phyloP scores from a whole-genome alignment of 2,329 filamentous ascomycete species.

The Arthrobotrys iridis region DNA sequence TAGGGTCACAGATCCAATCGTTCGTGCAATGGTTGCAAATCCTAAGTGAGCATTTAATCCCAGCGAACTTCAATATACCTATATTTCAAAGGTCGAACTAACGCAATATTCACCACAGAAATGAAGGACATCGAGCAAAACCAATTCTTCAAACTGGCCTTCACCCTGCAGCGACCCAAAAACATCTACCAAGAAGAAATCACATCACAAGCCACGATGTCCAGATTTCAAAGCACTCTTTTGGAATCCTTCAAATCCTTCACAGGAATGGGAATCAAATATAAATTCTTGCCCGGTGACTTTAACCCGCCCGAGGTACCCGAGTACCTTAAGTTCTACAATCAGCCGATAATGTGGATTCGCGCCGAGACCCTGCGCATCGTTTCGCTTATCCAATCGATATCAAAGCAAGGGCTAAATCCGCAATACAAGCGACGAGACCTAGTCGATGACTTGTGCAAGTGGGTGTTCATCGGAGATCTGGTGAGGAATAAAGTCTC shows the following conservation, averaged over 20 bases:
- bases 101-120: not conserved
- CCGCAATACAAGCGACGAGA: conserved; percentile 18
- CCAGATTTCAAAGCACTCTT: conserved; percentile 1
- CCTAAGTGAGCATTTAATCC: conserved; percentile 25
- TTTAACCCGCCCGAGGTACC: not conserved
- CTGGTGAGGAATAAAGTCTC: conserved; percentile 24
- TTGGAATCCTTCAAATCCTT: conserved; percentile 22
- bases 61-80: no score
- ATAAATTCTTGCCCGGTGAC: not conserved
- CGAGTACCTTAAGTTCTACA: conserved; percentile 15
- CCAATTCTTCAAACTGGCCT: conserved; percentile 19
- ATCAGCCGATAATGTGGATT: conserved; percentile 46
- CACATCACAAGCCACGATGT: not conserved
- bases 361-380: conserved; percentile 30
- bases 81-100: no score
- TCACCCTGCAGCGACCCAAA: not conserved
- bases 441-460: conserved; percentile 27
- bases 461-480: conserved; percentile 24
- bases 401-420: conserved; percentile 7
- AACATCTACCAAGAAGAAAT: conserved; percentile 27
- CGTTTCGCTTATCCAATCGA: conserved; percentile 3
- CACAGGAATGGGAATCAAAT: conserved; percentile 18
- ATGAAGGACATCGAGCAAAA: conserved; percentile 8
- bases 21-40: conserved; percentile 38
- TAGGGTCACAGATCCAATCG: conserved; percentile 11